Conservation (phyloP, 768 basidiomycete genomes). For the Cubamyces sp. region DNA sequence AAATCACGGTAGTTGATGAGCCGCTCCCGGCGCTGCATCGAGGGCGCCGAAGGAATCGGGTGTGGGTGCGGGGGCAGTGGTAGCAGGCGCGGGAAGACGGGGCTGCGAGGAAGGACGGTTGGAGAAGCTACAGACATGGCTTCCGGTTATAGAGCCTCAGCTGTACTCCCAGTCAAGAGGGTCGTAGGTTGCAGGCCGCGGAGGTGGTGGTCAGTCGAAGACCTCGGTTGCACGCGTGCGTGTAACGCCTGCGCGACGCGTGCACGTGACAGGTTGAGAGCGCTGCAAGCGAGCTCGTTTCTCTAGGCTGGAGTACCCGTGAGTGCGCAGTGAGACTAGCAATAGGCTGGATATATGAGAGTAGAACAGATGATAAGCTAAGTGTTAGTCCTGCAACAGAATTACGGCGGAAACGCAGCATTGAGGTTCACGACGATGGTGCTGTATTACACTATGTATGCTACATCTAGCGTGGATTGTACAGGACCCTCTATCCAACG, state of each 20-base stretch:
- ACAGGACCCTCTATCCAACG: not conserved
- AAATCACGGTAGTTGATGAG: slow-evolving; percentile 70
- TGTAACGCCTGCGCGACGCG: no score
- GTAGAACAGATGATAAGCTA: no score
- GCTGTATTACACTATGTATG: slow-evolving; percentile 18
- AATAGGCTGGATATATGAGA: no score
- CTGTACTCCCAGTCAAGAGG: no score
- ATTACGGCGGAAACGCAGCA: no score
- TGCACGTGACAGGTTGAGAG: no score
- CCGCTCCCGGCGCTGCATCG: slow-evolving; percentile 54
- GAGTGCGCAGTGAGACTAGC: no score
- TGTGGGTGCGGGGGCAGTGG: slow-evolving; percentile 69
- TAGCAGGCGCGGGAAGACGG: slow-evolving; percentile 64
- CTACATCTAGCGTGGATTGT: slow-evolving; percentile 10
- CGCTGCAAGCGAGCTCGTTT: no score
- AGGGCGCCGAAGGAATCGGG: slow-evolving; percentile 57
- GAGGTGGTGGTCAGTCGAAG: slow-evolving; percentile 3
- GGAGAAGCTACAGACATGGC: slow-evolving; percentile 63
- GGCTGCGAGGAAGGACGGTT: slow-evolving; percentile 72
- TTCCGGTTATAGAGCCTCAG: not conserved
- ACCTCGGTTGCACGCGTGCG: not conserved
- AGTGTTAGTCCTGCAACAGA: no score
- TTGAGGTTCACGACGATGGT: no score
- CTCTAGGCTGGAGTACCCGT: no score
- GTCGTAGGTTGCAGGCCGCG: not conserved